phyloP scores from a whole-genome alignment of 2,329 filamentous ascomycete species.

The Thermoascus crustaceus region DNA sequence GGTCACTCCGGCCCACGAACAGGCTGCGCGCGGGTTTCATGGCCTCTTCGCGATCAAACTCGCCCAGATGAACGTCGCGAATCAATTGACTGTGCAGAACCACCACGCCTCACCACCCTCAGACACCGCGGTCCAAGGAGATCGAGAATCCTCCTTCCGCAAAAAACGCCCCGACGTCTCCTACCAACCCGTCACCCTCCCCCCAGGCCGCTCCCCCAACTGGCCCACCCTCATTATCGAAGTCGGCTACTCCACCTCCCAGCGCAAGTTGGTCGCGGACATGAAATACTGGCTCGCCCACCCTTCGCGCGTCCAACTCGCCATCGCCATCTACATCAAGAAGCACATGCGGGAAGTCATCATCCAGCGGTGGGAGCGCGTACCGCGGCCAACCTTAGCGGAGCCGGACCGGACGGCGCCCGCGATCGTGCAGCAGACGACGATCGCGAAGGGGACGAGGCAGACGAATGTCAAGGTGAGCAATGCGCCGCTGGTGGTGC shows the following conservation, averaged over 20 bases:
- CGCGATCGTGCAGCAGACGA: background rate
- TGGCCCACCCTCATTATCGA: background rate
- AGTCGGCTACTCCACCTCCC: background rate
- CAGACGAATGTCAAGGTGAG: background rate
- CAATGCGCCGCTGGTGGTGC: background rate
- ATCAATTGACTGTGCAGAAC: too few relatives aligned
- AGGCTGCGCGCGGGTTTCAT: too few relatives aligned
- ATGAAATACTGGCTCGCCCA: background rate
- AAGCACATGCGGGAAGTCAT: background rate
- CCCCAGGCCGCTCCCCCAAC: background rate
- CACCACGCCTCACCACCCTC: too few relatives aligned
- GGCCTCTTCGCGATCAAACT: too few relatives aligned
- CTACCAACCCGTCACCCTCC: background rate
- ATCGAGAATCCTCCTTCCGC: background rate
- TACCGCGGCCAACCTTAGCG: too few relatives aligned
- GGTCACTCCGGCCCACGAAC: too few relatives aligned
- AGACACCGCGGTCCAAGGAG: too few relatives aligned
- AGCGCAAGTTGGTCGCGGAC: background rate
- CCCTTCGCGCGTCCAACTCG: background rate
- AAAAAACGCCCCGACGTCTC: background rate
- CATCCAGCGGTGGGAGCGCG: background rate
- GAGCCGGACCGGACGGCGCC: background rate
- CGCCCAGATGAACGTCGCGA: too few relatives aligned
- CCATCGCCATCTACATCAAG: background rate
- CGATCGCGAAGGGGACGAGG: background rate